phyloP scores from a whole-genome alignment of 2,329 filamentous ascomycete species.

The Alternaria gansuensis region DNA sequence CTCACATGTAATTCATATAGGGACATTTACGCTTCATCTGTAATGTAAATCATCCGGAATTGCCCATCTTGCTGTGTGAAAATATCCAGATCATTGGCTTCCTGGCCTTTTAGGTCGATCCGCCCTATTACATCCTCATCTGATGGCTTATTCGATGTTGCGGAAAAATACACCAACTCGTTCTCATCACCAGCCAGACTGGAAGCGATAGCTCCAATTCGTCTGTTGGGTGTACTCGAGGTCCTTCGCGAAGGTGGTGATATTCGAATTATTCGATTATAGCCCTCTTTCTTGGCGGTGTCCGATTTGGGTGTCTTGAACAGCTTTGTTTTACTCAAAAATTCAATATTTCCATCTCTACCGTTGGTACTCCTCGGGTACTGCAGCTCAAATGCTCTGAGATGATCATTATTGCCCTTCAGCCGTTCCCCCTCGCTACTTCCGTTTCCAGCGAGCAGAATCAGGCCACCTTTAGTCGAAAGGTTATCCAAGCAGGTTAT shows the following conservation, averaged over 20 bases:
- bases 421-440: constrained; percentile 76
- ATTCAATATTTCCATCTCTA: constrained; percentile 52
- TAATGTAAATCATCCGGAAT: constrained; percentile 81
- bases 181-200: constrained; percentile 74
- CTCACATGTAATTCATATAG: no score
- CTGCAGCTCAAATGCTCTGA: constrained; percentile 76
- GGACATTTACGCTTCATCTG: constrained; percentile 56
- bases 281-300: constrained; percentile 63
- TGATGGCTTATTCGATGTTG: constrained; percentile 62
- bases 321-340: constrained; percentile 61
- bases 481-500: constrained; percentile 83
- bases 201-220: constrained; percentile 80
- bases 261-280: constrained; percentile 67
- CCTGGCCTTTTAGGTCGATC: constrained; percentile 62
- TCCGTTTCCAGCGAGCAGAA: constrained; percentile 75
- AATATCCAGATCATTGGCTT: constrained; percentile 76
- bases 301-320: constrained; percentile 56
- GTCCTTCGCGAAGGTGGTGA: constrained; percentile 63
- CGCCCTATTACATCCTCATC: constrained; percentile 62
- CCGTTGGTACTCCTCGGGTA: constrained; percentile 57
- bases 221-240: constrained; percentile 59
- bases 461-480: constrained; percentile 63
- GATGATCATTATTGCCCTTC: constrained; percentile 82
- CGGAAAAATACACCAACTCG: constrained; percentile 83
- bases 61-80: constrained; percentile 67